Percentiles rank a stretch among this genome's conserved stretches.
Conservation (phyloP, 306 rosid species). For the Lupinus albus region DNA sequence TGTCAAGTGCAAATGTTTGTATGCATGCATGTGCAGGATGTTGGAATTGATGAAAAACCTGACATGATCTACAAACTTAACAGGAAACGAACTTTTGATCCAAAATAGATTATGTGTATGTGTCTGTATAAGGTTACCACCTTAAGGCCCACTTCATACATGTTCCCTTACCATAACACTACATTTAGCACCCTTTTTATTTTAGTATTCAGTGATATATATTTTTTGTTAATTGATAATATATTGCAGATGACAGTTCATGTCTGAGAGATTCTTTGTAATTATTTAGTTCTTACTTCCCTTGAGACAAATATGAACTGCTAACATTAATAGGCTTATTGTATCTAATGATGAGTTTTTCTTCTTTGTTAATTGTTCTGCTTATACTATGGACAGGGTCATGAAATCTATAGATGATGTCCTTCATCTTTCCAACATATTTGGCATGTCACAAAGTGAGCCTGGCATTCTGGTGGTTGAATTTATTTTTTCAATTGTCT, state of each 20-base stretch:
- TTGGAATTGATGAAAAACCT: background rate
- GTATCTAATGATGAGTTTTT: slow-evolving; percentile 17
- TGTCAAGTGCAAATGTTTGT: background rate
- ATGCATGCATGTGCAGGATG: background rate
- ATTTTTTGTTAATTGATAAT: slow-evolving; percentile 27
- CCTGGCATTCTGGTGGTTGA: slow-evolving; percentile 87
- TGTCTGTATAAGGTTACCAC: background rate
- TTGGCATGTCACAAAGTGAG: slow-evolving; percentile 67
- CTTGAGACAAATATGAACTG: slow-evolving; percentile 33
- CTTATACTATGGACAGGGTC: slow-evolving; percentile 60
- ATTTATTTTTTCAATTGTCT: slow-evolving; percentile 74
- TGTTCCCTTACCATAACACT: background rate
- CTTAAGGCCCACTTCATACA: slow-evolving; percentile 5
- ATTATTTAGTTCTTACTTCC: background rate
- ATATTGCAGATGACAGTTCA: slow-evolving; percentile 21
- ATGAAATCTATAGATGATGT: slow-evolving; percentile 74
- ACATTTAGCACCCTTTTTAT: background rate
- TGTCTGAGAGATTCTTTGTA: slow-evolving; percentile 5
- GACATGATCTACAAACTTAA: background rate
- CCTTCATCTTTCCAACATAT: slow-evolving; percentile 72
- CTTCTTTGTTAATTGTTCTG: slow-evolving; percentile 41
- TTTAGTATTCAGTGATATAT: background rate
- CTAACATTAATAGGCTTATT: slow-evolving; percentile 15
- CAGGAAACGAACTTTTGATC: background rate
- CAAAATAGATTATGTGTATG: background rate